phyloP scores from a whole-genome alignment of 2,329 filamentous ascomycete genomes.

The Botryosphaeria dothidea region DNA sequence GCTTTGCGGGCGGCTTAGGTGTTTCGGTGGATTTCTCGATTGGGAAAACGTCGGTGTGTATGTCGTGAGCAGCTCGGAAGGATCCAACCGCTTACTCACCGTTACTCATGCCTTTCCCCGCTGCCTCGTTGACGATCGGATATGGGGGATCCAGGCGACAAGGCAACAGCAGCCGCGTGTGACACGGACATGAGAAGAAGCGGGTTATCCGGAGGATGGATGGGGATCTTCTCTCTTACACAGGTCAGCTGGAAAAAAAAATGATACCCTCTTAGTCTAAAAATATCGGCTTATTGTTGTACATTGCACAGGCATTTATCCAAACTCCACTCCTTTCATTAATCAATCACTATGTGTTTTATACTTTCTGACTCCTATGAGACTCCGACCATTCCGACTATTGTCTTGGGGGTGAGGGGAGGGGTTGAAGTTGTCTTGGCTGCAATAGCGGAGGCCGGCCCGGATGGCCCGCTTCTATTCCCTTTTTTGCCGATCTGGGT shows the following conservation, averaged over 20 bases:
- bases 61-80: neutral
- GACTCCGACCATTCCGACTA: neutral
- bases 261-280: slow-evolving; percentile 2
- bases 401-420: too few relatives aligned
- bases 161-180: neutral
- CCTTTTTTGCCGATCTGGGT: neutral
- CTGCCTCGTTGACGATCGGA: neutral
- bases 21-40: neutral
- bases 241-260: neutral
- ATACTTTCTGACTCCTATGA: neutral
- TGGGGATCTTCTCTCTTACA: neutral
- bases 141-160: neutral
- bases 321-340: too few relatives aligned
- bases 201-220: neutral
- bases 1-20: neutral
- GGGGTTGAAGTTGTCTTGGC: neutral
- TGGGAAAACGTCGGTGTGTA: neutral
- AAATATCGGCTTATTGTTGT: neutral
- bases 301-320: neutral
- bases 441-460: neutral
- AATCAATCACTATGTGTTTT: neutral
- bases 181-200: neutral
- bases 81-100: neutral
- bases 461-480: neutral
- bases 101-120: neutral